These are phyloP conservation scores for Didymella pomorum DNA, from an alignment of 2,329 filamentous ascomycete species.

Conservation along the genomic window DNA sequence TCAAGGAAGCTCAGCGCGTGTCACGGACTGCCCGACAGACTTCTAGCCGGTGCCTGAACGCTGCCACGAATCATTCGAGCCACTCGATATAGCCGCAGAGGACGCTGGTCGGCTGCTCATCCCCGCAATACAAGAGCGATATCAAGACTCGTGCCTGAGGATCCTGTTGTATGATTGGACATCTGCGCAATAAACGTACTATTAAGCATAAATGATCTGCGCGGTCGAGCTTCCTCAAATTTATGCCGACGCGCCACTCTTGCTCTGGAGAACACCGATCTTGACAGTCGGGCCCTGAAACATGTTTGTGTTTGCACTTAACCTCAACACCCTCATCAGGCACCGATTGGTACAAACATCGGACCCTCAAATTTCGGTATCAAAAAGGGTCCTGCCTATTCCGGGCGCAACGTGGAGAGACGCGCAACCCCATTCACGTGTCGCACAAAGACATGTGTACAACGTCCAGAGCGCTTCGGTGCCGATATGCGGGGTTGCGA, in stretches of 20 bases:
- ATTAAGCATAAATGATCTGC: slow-evolving; percentile 17
- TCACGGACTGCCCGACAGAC: background rate
- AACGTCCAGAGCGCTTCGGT: background rate
- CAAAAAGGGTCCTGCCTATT: slow-evolving; percentile 2
- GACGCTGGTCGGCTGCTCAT: slow-evolving; percentile 6
- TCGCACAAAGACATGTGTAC: slow-evolving; percentile 12
- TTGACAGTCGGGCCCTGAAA: slow-evolving; percentile 14
- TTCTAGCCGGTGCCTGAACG: slow-evolving; percentile 8
- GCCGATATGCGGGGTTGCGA: background rate
- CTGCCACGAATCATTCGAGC: background rate
- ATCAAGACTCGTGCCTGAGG: slow-evolving; percentile 2
- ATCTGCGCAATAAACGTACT: slow-evolving; percentile 1
- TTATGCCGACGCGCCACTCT: slow-evolving; percentile 8
- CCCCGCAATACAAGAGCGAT: slow-evolving; percentile 15
- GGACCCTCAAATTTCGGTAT: slow-evolving; percentile 15
- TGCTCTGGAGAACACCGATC: background rate
- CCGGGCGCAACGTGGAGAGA: slow-evolving; percentile 15
- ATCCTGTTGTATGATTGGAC: slow-evolving; percentile 8
- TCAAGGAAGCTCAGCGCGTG: background rate
- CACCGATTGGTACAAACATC: slow-evolving; percentile 17
- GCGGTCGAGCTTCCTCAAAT: slow-evolving; percentile 20
- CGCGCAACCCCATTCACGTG: slow-evolving; percentile 15
- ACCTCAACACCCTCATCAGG: slow-evolving; percentile 10
- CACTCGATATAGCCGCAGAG: slow-evolving; percentile 3
- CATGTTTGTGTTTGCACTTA: slow-evolving; percentile 15